phyloP scores from a whole-genome alignment of 2,329 filamentous ascomycete species.

The Mycosphaerella arachidis region DNA sequence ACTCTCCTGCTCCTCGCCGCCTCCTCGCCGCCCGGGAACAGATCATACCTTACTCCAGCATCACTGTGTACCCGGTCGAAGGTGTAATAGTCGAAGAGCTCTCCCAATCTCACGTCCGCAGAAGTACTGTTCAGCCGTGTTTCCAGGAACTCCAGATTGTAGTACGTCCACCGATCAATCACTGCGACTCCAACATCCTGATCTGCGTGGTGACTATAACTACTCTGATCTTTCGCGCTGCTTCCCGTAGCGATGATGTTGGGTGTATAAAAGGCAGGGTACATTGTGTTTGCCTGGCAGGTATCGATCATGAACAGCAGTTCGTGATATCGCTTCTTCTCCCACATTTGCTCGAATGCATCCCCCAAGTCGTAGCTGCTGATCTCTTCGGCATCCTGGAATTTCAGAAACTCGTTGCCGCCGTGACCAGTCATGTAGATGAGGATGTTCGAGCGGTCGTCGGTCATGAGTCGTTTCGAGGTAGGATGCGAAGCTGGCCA shows the following conservation, averaged over 20 bases:
- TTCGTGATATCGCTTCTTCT: constrained; percentile 98
- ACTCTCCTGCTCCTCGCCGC: constrained; percentile 74
- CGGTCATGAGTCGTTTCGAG: constrained; percentile 88
- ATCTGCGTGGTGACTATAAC: constrained; percentile 95
- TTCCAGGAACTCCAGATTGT: constrained; percentile 95
- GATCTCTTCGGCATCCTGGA: constrained; percentile 97
- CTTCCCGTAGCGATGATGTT: constrained; percentile 98
- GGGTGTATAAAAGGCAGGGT: constrained; percentile 93
- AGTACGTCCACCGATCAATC: constrained; percentile 98
- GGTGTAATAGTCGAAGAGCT: constrained; percentile 94
- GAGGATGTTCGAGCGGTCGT: constrained; percentile 92
- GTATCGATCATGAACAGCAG: constrained; percentile 99
- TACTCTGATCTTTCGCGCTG: constrained; percentile 90
- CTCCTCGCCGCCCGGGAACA: constrained; percentile 81
- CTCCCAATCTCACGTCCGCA: constrained; percentile 84
- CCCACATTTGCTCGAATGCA: constrained; percentile 99
- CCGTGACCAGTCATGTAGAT: constrained; percentile 99
- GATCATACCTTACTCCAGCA: constrained; percentile 86
- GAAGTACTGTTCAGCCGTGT: constrained; percentile 79
- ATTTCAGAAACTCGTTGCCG: constrained; percentile 96
- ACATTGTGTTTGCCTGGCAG: constrained; percentile 99
- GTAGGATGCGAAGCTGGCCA: constrained; percentile 91
- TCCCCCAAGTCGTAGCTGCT: constrained; percentile 93
- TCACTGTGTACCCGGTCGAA: constrained; percentile 90
- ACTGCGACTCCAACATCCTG: constrained; percentile 97